Evolutionary conservation across 768 basidiomycete species (phyloP), one percentile per base, ranked within the genome.

Genomic region (Amanita pseudoporphyria): DNA sequence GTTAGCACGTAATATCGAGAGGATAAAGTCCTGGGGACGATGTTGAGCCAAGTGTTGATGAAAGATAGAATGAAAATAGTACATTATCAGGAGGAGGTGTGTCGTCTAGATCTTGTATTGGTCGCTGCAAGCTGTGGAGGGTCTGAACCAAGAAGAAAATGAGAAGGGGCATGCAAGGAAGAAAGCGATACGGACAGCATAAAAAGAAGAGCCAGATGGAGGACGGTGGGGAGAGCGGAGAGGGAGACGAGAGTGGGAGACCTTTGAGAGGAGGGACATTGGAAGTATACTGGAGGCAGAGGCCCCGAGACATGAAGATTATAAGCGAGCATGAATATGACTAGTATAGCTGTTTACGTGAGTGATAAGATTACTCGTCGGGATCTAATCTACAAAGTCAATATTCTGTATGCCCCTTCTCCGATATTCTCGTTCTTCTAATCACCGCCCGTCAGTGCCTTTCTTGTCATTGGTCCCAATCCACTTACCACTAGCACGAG

Each of bases 1-100:
- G 53, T 88, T 91, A 24, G 96, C 85, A 47, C 87, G 84, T 45
- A 99, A 74, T 58, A 99, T 87, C 28, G 94, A 96, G 49, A 98
- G 69, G 60, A 99, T 93, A 60, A 99, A 94, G 63, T 98, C 96
- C 92, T 98, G 63, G 44, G 51, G 48, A 49, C 57, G 52, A 54
- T 32, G 45, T 41, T 48, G 50, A 43, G 51, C 14, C 54, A 32
- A 44, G 6, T 18, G 42, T 47, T 47, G 32, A 44, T 52, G 43
- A 26, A 26, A 39, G 39, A 28, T 6, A 52, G 33, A 32, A 30
- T 28, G 26, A 22, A 30, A 28, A 18, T 61, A 72, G 54, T 56
- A 79, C 81, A 62, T 79, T 77, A 45, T 79, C 77, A 24, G 78
- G 65, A 5, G 70, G 61, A 1, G 69, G 67, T 9, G 58, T 37